Percentiles rank a stretch among this genome's conserved stretches.
Evolutionary conservation across 805 yeast species (phyloP).

Genomic region (Candida adriatica): DNA sequence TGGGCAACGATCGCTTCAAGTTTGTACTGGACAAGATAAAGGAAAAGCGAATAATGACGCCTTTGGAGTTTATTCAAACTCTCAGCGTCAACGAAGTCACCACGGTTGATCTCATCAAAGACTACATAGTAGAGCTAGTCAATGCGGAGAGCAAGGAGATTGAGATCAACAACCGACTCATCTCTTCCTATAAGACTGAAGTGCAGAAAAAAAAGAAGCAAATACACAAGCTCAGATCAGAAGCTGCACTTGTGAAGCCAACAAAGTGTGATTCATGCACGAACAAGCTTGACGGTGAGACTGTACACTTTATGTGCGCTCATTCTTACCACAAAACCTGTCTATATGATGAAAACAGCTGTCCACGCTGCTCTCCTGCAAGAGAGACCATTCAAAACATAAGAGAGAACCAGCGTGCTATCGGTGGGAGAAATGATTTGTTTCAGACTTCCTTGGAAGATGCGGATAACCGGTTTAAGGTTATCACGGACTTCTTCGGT

Average conservation of each 20-base stretch:
- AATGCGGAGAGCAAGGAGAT: slow-evolving; percentile 57
- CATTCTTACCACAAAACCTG: slow-evolving; percentile 88
- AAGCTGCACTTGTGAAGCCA: slow-evolving; percentile 33
- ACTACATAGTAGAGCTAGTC: slow-evolving; percentile 56
- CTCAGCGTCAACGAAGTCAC: slow-evolving; percentile 56
- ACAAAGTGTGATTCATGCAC: slow-evolving; percentile 20
- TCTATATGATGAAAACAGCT: slow-evolving; percentile 46
- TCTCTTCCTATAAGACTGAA: slow-evolving; percentile 62
- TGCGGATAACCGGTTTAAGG: slow-evolving; percentile 58
- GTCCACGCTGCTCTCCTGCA: slow-evolving; percentile 76
- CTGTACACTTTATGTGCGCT: slow-evolving; percentile 75
- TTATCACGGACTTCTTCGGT: slow-evolving; percentile 76
- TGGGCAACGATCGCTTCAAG: slow-evolving; percentile 43
- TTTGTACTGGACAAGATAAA: slow-evolving; percentile 48
- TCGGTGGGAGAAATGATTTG: slow-evolving; percentile 55
- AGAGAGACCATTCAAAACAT: slow-evolving; percentile 57
- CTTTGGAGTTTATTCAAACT: slow-evolving; percentile 70
- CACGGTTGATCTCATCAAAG: slow-evolving; percentile 66
- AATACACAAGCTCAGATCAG: slow-evolving; percentile 39
- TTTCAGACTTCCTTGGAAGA: slow-evolving; percentile 50
- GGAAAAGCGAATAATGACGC: slow-evolving; percentile 49
- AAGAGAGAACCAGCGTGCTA: slow-evolving; percentile 51
- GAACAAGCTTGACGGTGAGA: slow-evolving; percentile 61
- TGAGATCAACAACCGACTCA: slow-evolving; percentile 57
- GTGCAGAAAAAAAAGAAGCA: slow-evolving; percentile 46